Conservation (phyloP, 1,284 basidiomycete species). For the Irpex sp. region DNA sequence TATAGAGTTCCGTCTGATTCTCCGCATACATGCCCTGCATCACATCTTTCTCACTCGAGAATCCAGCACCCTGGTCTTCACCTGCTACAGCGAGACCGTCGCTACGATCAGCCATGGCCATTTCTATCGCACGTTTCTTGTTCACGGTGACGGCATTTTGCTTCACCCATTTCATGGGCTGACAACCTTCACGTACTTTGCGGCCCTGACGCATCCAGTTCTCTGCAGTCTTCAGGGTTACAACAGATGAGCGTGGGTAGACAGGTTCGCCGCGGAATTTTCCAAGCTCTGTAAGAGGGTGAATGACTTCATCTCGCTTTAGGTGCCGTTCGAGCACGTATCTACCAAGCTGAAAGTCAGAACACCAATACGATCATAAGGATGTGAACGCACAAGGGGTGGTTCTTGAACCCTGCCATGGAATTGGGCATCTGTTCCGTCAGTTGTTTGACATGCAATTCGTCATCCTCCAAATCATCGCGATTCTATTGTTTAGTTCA, state of each 20-base stretch:
- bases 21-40: conserved; percentile 88
- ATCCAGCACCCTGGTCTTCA: conserved; percentile 29
- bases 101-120: conserved; percentile 44
- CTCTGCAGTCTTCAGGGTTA: conserved; percentile 85
- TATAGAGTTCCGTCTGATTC: conserved; percentile 83
- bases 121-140: conserved; percentile 81
- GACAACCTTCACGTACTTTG: conserved; percentile 67
- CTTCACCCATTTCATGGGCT: conserved; percentile 91
- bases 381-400: conserved; percentile 70
- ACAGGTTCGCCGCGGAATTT: conserved; percentile 93
- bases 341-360: conserved; percentile 36
- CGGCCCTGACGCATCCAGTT: conserved; percentile 94
- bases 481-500: conserved; percentile 57
- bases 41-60: conserved; percentile 50
- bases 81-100: conserved; percentile 31
- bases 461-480: conserved; percentile 94
- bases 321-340: conserved; percentile 90
- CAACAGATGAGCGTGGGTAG: conserved; percentile 83
- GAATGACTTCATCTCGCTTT: conserved; percentile 84
- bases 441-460: conserved; percentile 75
- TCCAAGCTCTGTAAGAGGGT: conserved; percentile 84
- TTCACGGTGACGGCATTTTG: conserved; percentile 82
- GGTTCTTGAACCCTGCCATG: conserved; percentile 92
- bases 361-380: conserved; percentile 1
- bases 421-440: conserved; percentile 95